These are phyloP conservation scores for Gnomoniopsis smithogilvyi DNA, from an alignment of 2,329 filamentous ascomycete species.

Conservation along the genomic window DNA sequence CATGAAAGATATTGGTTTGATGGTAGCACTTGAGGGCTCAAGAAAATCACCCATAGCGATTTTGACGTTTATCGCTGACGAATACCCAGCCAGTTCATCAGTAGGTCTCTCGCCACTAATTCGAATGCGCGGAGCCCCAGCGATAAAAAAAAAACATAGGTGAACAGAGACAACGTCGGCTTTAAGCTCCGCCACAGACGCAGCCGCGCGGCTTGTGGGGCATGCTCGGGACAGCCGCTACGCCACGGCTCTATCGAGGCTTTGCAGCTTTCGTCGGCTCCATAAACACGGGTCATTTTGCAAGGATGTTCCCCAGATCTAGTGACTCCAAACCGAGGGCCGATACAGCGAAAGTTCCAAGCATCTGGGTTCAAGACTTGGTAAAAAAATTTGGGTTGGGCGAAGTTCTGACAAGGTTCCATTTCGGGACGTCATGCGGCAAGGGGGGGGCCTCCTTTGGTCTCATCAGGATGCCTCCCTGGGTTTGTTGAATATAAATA, in stretches of 20 bases:
- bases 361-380: no score
- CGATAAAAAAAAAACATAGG: no score
- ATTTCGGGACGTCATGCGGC: neutral
- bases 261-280: neutral
- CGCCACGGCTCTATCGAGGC: neutral
- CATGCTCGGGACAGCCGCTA: neutral
- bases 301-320: neutral
- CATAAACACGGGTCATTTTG: neutral
- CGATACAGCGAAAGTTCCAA: no score
- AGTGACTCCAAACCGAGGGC: neutral
- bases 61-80: neutral
- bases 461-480: neutral
- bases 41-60: neutral
- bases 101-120: neutral
- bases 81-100: neutral
- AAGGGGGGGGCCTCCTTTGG: neutral
- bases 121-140: no score
- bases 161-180: neutral
- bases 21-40: neutral
- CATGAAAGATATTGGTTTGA: neutral
- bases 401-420: neutral
- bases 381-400: no score
- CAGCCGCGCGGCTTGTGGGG: neutral
- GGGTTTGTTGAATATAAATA: neutral
- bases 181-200: neutral